Base-by-base conservation (phyloP, 2,329 filamentous ascomycete genomes). In the Cladosporium sp. region DNA sequence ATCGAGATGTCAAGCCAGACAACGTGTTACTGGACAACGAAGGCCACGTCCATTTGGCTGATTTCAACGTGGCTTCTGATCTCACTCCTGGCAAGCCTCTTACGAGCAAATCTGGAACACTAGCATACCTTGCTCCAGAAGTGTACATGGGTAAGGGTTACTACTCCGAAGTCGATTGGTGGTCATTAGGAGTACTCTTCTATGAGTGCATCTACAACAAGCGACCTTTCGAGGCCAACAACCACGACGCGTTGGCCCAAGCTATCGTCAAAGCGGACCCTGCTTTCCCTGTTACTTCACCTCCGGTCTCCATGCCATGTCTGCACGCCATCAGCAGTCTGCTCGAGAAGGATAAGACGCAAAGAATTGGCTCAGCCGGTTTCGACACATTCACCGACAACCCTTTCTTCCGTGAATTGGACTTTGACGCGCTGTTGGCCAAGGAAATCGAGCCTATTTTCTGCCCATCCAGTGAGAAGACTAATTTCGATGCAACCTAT, bases 121-220 rank as follows among this genome's bases (percentile, higher is more conserved):
- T 99, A 66, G 95, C 95, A 63, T 99, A 99, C 76, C 87, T 99
- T 8, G 93, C 94, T 1, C 95, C 95, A 5, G 95, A 99, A 78
- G 95, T 98, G 2, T 99, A 98, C 74, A 86, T 89, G 70, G 94
- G 94, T 58, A 89, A 88, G 68, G 95, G 95, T 46, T 99, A 99
- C 75, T 89, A 91, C 67, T 88, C 89, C 56, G 91, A 95, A 72
- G 93, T 95, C 50, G 95, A 99, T 77, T 99, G 95, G 95, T 99
- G 95, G 95, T 98, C 95, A 6, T 80, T 99, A 26, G 95, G 95
- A 58, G 95, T 99, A 55, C 86, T 96, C n/a, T 98, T 98, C 78
- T 99, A 97, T 78, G 95, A 99, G 79, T 98, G 95, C 84, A 97
- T 99, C 70, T 99, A 98, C 82, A 97, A 96, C 81, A 98, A 96